A percentile compares a stretch with the other conserved stretches of the same genome.
These are phyloP conservation scores for Fusarium drepaniforme DNA, from an alignment of 2,329 filamentous ascomycete genomes.

Conservation along the genomic window DNA sequence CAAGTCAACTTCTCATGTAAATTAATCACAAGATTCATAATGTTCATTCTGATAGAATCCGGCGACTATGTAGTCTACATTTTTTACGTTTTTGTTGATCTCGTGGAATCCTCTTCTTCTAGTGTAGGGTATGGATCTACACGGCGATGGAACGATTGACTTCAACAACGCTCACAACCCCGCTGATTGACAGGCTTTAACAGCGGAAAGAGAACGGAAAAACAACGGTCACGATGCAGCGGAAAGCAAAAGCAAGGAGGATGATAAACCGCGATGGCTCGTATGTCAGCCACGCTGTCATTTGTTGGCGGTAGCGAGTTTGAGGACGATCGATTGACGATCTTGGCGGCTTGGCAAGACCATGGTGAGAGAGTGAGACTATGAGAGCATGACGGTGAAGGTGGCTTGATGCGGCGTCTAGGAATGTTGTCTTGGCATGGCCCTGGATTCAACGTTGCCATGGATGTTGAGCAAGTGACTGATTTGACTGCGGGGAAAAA, in stretches of 20 bases:
- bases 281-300: neutral
- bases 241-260: neutral
- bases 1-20: neutral
- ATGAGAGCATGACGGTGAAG: neutral
- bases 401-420: neutral
- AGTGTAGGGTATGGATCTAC: neutral
- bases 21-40: neutral
- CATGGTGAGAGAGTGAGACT: neutral
- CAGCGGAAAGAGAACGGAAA: slow-evolving; percentile 11
- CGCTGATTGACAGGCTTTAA: neutral
- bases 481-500: slow-evolving; percentile 15
- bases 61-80: neutral
- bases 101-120: neutral
- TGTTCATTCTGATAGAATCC: neutral
- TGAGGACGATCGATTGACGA: slow-evolving; percentile 14
- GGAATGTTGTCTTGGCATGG: slow-evolving; percentile 12
- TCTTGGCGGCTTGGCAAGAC: slow-evolving; percentile 27
- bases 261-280: slow-evolving; percentile 21
- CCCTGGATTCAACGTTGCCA: slow-evolving; percentile 29
- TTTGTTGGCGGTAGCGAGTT: slow-evolving; percentile 8
- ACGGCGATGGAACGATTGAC: neutral
- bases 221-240: slow-evolving; percentile 5
- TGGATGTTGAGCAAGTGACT: neutral
- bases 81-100: neutral
- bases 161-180: neutral